A percentile compares a stretch with the other conserved stretches of the same genome.
Evolutionary conservation across 1,139 yeast species (phyloP).

Genomic region (Sugiyamaella sp.): DNA sequence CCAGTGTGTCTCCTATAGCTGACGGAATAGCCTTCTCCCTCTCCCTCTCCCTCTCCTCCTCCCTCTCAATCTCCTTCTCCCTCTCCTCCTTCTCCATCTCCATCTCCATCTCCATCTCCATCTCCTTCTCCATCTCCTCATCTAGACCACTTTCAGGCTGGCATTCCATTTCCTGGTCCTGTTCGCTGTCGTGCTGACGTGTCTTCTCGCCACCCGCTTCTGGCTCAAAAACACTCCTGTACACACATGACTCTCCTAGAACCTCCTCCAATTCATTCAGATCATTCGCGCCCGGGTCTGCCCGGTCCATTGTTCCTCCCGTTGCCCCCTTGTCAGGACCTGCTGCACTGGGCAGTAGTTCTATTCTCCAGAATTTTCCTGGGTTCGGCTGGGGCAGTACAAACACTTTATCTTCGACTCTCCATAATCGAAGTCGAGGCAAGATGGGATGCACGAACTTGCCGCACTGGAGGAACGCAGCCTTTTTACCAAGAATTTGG

Average conservation of each 20-base stretch:
- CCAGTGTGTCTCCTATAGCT: no score
- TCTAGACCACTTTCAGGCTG: no score
- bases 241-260: slow-evolving; percentile 29
- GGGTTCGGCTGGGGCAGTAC: slow-evolving; percentile 70
- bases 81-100: neutral
- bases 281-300: slow-evolving; percentile 19
- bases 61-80: neutral
- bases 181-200: neutral
- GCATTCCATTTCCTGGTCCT: no score
- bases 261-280: slow-evolving; percentile 29
- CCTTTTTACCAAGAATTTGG: slow-evolving; percentile 63
- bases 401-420: slow-evolving; percentile 57
- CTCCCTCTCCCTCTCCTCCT: neutral
- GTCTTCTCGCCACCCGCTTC: neutral
- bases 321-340: neutral
- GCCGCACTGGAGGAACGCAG: slow-evolving; percentile 64
- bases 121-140: no score
- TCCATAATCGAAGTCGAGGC: slow-evolving; percentile 59
- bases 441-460: slow-evolving; percentile 65
- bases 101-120: neutral
- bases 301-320: slow-evolving; percentile 15
- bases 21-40: neutral
- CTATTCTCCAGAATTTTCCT: slow-evolving; percentile 70
- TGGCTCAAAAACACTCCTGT: slow-evolving; percentile 17
- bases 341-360: slow-evolving; percentile 36